Percentiles rank a stretch among this genome's conserved stretches.
These are phyloP conservation scores for Candida sanyaensis DNA, from an alignment of 1,139 yeast genomes.

Conservation along the genomic window DNA sequence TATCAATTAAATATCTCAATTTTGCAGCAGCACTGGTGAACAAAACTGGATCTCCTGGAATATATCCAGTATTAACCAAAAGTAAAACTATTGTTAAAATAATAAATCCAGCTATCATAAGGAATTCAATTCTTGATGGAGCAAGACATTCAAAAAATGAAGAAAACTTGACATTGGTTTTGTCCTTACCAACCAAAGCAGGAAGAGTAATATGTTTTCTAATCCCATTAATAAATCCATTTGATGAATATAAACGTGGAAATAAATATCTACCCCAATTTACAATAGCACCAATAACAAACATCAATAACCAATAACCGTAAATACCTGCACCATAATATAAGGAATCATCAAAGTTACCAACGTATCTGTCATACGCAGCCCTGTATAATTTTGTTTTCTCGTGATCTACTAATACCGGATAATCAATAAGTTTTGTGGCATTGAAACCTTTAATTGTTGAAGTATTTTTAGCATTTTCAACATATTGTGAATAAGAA, in stretches of 20 bases:
- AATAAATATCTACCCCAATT: conserved; percentile 40
- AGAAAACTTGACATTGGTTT: conserved; percentile 13
- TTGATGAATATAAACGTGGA: conserved; percentile 26
- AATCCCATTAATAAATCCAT: conserved; percentile 22
- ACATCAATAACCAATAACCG: conserved; percentile 52
- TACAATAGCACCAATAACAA: conserved; percentile 38
- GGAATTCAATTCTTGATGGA: conserved; percentile 28
- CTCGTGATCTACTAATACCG: not conserved
- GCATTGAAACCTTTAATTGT: conserved; percentile 4
- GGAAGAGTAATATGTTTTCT: conserved; percentile 32
- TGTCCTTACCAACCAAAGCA: conserved; percentile 25
- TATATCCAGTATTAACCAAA: conserved; percentile 21
- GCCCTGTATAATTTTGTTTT: conserved; percentile 3
- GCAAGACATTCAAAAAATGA: conserved; percentile 21
- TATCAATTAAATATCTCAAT: conserved; percentile 29
- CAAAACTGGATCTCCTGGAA: conserved; percentile 28
- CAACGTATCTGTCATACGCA: conserved; percentile 17
- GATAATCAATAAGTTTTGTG: conserved; percentile 4
- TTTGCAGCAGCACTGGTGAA: conserved; percentile 18
- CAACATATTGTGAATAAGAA: conserved; percentile 19
- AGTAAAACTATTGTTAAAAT: conserved; percentile 43
- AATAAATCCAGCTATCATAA: conserved; percentile 34
- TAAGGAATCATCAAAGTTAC: conserved; percentile 39
- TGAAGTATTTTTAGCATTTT: conserved; percentile 17
- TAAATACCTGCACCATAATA: conserved; percentile 50